Base-by-base conservation (phyloP, 192 early-diverging fungal genomes). In the Mortierella hygrophila region DNA sequence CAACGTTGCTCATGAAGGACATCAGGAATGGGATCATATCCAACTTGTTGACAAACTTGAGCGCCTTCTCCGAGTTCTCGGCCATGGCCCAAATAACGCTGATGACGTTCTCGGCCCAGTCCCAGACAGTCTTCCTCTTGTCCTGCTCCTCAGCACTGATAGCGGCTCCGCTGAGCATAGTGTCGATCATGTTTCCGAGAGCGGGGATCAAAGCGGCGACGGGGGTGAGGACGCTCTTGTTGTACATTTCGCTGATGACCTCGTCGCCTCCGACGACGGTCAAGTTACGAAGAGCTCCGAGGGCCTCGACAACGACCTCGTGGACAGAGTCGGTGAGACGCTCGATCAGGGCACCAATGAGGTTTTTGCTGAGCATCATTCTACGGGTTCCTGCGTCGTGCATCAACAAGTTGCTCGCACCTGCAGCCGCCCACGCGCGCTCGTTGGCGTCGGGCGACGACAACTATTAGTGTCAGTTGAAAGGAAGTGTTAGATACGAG, bases 351-450 rank as follows among this genome's bases (percentile, higher is more conserved):
- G 88, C 88, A 26, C 85, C 88, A 35, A 96, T 83, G 40, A 97
- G 79, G 82, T 93, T 92, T 73, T 93, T 94, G 68, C 93, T 90
- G n/a, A 98, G 90, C 71, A 98, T 90, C 72, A 96, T 80, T 71
- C 94, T 92, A 23, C 95, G 93, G 9, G 93, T 94, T n/a, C 87
- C 83, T 18, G 78, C 88, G 71, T 95, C 92, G 55, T 89, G 81
- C 79, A 93, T 90, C 82, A 96, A 88, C 44, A 98, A 88, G 88
- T 97, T 95, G 52, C 95, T 96, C 23, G 96, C 92, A 76, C 96
- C 95, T 41, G 96, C 95, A 21, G 96, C 95, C 2, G 97, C 96
- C 97, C 97, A 98, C 9, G 94, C 93, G 9, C 97, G 89, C 52
- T 98, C 97, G 75, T 92, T 93, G 40, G 92, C 84, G 74, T 95